Evolutionary conservation across 495 filamentous ascomycete genomes (phyloP).

Genomic region (Tetracladium marchalianum): DNA sequence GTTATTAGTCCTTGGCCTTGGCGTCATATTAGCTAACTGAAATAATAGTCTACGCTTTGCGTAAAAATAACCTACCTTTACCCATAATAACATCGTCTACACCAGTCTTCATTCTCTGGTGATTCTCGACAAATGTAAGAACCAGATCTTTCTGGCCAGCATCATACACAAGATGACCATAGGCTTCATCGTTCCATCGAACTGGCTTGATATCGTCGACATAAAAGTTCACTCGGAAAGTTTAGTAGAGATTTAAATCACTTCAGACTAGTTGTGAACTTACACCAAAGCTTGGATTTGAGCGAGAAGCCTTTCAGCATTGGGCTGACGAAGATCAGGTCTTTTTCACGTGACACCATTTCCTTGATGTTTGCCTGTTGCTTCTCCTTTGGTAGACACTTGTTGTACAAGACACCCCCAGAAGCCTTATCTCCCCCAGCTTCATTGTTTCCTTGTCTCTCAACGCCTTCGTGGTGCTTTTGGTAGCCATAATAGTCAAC

Average conservation of each 20-base stretch:
- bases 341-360: conserved; percentile 11
- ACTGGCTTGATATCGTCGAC: conserved; percentile 26
- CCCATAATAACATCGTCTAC: conserved; percentile 20
- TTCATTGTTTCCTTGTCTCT: conserved; percentile 15
- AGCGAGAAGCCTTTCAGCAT: conserved; percentile 30
- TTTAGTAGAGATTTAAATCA: conserved; percentile 24
- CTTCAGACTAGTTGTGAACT: too few relatives aligned
- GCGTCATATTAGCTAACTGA: not conserved
- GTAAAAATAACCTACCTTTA: conserved; percentile 13
- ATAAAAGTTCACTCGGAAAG: conserved; percentile 25
- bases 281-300: conserved; percentile 28
- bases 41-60: not conserved
- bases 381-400: conserved; percentile 16
- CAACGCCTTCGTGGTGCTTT: conserved; percentile 24
- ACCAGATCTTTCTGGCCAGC: conserved; percentile 30
- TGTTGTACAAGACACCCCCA: not conserved
- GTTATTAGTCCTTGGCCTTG: conserved; percentile 22
- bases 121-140: conserved; percentile 31
- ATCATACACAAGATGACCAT: conserved; percentile 27
- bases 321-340: conserved; percentile 27
- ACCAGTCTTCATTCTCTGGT: conserved; percentile 7
- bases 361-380: conserved; percentile 21
- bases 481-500: conserved; percentile 29
- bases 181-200: conserved; percentile 28
- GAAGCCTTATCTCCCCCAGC: conserved; percentile 5